Evolutionary conservation across 2,329 filamentous ascomycete species (phyloP).

Genomic region (Aspergillus flavus): DNA sequence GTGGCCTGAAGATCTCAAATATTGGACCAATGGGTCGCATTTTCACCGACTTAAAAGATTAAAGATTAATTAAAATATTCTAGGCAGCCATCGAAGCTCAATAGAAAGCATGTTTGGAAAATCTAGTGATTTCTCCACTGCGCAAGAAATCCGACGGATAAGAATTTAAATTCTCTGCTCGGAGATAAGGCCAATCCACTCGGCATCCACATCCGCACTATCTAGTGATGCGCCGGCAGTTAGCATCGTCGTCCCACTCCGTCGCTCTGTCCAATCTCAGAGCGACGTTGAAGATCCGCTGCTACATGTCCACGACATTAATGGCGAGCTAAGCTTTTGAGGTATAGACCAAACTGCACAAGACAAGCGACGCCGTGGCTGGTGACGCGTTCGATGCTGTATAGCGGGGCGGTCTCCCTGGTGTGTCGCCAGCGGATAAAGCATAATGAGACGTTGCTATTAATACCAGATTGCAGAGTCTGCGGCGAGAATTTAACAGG

Average conservation of each 20-base stretch:
- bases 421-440: neutral
- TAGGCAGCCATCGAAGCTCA: neutral
- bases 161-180: conserved; percentile 8
- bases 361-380: neutral
- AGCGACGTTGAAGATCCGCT: neutral
- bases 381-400: conserved; percentile 15
- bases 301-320: neutral
- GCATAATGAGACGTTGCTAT: conserved; percentile 6
- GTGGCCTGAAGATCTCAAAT: neutral
- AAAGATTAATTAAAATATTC: neutral
- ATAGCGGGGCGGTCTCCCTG: conserved; percentile 8
- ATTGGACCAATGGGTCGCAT: neutral
- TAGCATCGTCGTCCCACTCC: conserved; percentile 3
- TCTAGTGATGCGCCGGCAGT: conserved; percentile 1
- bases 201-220: conserved; percentile 2
- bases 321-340: conserved; percentile 2
- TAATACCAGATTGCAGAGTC: neutral
- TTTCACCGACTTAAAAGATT: neutral
- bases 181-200: conserved; percentile 16
- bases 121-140: neutral
- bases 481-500: conserved; percentile 4
- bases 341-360: neutral
- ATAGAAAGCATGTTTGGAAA: neutral
- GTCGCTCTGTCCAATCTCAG: neutral
- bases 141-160: neutral